These are phyloP conservation scores for Sisymbrium altissimum DNA, from an alignment of 345 rosid species.

Conservation along the genomic window DNA sequence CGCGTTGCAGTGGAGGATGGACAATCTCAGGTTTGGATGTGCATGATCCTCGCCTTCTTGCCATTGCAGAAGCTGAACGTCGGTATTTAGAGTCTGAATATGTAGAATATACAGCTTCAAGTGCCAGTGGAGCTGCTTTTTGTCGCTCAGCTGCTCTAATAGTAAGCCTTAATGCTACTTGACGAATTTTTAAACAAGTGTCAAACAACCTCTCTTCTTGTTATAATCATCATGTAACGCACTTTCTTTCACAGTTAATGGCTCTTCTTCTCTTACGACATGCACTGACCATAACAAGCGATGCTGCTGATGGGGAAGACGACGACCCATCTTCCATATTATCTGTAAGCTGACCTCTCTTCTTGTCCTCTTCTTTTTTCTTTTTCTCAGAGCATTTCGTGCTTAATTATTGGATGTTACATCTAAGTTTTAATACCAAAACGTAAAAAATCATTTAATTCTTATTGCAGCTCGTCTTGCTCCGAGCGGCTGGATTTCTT, in stretches of 20 bases:
- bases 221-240: background rate
- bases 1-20: slow-evolving; percentile 73
- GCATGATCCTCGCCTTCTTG: slow-evolving; percentile 79
- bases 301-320: slow-evolving; percentile 72
- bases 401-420: background rate
- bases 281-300: slow-evolving; percentile 59
- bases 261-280: slow-evolving; percentile 85
- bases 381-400: background rate
- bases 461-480: slow-evolving; percentile 63
- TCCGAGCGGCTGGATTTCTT: slow-evolving; percentile 73
- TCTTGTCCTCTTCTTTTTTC: too few relatives aligned
- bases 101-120: slow-evolving; percentile 80
- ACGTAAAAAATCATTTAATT: background rate
- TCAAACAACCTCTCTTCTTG: background rate
- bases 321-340: slow-evolving; percentile 67
- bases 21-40: slow-evolving; percentile 82
- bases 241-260: slow-evolving; percentile 54
- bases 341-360: too few relatives aligned
- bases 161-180: slow-evolving; percentile 41
- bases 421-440: background rate
- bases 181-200: background rate
- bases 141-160: slow-evolving; percentile 96
- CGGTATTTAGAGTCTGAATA: slow-evolving; percentile 80
- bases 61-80: slow-evolving; percentile 89
- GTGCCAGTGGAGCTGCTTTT: slow-evolving; percentile 85